Percentiles rank a stretch among this genome's conserved stretches.
phyloP scores from a whole-genome alignment of 2,329 filamentous ascomycete genomes.

The Aspergillus neotritici region DNA sequence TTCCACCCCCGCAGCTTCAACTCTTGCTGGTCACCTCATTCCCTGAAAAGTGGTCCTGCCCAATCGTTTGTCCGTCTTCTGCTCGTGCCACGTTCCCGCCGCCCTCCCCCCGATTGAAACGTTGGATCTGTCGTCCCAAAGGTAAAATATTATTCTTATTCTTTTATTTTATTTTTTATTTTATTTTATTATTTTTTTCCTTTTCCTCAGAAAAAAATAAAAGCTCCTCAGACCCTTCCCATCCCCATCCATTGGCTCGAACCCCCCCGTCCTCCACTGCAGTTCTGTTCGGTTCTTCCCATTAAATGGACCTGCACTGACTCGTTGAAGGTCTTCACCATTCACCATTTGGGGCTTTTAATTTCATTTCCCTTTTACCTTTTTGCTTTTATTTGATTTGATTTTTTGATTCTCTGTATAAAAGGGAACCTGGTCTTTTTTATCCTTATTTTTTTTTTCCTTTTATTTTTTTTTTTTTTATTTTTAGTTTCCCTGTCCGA shows the following conservation, averaged over 20 bases:
- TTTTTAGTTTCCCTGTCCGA: background rate
- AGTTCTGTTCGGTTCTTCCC: background rate
- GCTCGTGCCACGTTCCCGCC: too few species aligned
- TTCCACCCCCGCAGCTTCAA: too few species aligned
- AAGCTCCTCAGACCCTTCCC: background rate
- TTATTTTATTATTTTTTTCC: background rate
- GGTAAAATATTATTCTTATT: conserved; percentile 1
- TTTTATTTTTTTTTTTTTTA: conserved; percentile 1
- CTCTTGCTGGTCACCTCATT: too few species aligned
- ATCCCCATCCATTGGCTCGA: background rate
- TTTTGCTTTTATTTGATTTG: conserved; percentile 2
- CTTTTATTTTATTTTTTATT: conserved; percentile 2
- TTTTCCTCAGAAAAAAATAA: background rate
- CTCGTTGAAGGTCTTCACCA: background rate
- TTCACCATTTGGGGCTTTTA: background rate
- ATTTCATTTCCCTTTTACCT: conserved; percentile 1
- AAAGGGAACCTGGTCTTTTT: background rate
- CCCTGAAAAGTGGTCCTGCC: too few species aligned
- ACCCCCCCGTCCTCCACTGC: background rate
- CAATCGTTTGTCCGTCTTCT: too few species aligned
- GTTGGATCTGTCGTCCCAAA: too few species aligned
- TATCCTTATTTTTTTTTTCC: conserved; percentile 1
- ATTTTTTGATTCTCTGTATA: conserved; percentile 1
- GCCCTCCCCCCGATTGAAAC: too few species aligned
- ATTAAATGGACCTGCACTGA: background rate